Conservation (phyloP, 2,329 filamentous ascomycete species). For the Gnomoniopsis sp. region DNA sequence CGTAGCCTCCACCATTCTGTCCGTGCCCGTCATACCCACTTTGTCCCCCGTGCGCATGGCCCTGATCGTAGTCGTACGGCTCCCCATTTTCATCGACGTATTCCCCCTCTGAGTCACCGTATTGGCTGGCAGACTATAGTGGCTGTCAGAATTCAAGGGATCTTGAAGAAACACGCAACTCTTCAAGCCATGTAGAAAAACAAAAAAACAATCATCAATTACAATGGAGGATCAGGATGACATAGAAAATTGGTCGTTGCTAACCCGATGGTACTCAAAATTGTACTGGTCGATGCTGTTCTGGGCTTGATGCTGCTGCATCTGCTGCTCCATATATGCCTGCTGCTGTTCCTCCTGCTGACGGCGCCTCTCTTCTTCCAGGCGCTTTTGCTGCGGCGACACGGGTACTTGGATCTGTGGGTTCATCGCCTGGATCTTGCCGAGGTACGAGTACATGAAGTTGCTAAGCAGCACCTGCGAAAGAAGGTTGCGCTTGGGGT, state of each 20-base stretch:
- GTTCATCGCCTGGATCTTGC: slow-evolving; percentile 98
- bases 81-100: slow-evolving; percentile 32
- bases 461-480: slow-evolving; percentile 97
- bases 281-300: slow-evolving; percentile 26
- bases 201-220: background rate
- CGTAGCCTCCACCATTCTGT: slow-evolving; percentile 23
- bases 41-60: slow-evolving; percentile 19
- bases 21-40: background rate
- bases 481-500: slow-evolving; percentile 84
- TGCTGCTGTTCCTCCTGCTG: slow-evolving; percentile 43
- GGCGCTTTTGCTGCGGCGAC: slow-evolving; percentile 55
- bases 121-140: slow-evolving; percentile 26
- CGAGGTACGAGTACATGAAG: slow-evolving; percentile 99
- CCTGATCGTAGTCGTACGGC: slow-evolving; percentile 33
- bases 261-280: slow-evolving; percentile 35
- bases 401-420: slow-evolving; percentile 90
- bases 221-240: background rate
- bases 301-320: slow-evolving; percentile 30
- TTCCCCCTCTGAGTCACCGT: slow-evolving; percentile 28
- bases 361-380: slow-evolving; percentile 45
- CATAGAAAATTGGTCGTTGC: slow-evolving; percentile 5
- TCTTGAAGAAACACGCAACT: background rate
- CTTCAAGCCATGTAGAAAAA: background rate
- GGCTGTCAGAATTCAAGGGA: background rate
- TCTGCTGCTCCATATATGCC: slow-evolving; percentile 40